Base-by-base conservation (phyloP, 768 basidiomycete species). In the Pleurotus pulmonarius region DNA sequence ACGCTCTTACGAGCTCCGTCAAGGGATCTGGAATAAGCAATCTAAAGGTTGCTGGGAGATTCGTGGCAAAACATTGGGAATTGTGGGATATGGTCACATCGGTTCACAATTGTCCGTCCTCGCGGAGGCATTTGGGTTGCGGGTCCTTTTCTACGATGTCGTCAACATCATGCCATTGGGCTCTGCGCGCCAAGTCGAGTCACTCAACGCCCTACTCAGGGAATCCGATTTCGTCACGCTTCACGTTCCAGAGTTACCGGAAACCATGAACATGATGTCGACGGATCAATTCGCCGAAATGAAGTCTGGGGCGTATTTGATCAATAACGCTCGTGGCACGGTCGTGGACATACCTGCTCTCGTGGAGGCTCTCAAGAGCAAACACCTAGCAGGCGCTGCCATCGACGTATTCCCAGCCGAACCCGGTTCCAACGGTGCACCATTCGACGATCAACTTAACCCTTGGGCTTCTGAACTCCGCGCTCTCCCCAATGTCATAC, bases 31-130 rank as follows among this genome's bases (percentile, higher is more conserved):
- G 97, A 98, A 99, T 81, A 99, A 99, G 74, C 90, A 98, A 66
- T 96, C 94, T 62, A 98, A 97, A 68, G 86, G 87, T 60, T 99
- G 97, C 74, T 99, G 94, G 94, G 97, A 99, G 71, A 75, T 98
- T 61, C 86, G 97, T 44, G 96, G 97, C 62, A 99, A 99, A 79
- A 98, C 94, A 0, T 81, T 99, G 46, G 97, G 97, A 56, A 98
- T 99, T 61, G 83, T 99, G 29, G 97, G 97, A 40, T 99, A 98
- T 72, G 97, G 97, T 39, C 97, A 99, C 75, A 99, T 99, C 60
- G 97, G 97, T 55, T 81, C 95, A 24, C 97, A 99, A 72, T 85
- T 99, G 56, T 95, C 93, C 37, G 97, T 99, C 22, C 88, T 99
- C 40, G 90, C 96, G 29, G 97, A 99, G 71, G 85, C 97, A 3